Conservation (phyloP, 2,329 filamentous ascomycete species). For the Colletotrichum noveboracense region DNA sequence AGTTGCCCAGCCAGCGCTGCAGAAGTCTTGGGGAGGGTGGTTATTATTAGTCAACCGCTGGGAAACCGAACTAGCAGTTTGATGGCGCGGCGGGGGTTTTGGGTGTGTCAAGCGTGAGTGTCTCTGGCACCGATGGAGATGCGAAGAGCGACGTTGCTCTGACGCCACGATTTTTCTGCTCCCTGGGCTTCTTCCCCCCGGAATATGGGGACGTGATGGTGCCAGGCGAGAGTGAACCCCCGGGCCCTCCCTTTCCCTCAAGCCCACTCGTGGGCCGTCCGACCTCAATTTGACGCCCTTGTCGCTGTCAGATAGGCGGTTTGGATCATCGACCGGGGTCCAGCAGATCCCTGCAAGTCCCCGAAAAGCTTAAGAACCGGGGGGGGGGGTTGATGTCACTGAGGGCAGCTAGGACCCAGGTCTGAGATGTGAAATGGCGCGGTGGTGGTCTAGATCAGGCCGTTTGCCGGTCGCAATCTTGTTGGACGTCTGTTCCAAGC, state of each 20-base stretch:
- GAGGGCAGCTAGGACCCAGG: background rate
- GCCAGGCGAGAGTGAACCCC: background rate
- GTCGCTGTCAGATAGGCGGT: background rate
- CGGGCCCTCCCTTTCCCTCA: background rate
- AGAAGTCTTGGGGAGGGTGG: background rate
- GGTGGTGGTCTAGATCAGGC: background rate
- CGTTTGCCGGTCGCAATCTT: background rate
- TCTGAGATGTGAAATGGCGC: background rate
- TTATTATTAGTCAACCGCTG: background rate
- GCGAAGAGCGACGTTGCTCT: background rate
- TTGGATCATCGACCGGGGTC: background rate
- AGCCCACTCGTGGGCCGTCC: background rate
- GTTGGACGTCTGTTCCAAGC: background rate
- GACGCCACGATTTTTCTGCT: background rate
- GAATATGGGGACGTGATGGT: background rate
- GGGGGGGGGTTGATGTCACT: slow-evolving; percentile 3
- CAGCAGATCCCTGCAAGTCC: slow-evolving; percentile 7
- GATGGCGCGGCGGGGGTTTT: background rate
- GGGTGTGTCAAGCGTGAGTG: background rate
- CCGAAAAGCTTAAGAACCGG: slow-evolving; percentile 11
- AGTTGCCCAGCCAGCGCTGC: background rate
- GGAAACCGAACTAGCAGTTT: background rate
- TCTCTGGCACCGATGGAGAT: background rate
- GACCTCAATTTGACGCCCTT: background rate
- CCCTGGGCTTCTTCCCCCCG: background rate